A percentile compares a stretch with the other conserved stretches of the same genome.
phyloP scores from a whole-genome alignment of 371 early-diverging fungal genomes.

The Mucor piriformis region DNA sequence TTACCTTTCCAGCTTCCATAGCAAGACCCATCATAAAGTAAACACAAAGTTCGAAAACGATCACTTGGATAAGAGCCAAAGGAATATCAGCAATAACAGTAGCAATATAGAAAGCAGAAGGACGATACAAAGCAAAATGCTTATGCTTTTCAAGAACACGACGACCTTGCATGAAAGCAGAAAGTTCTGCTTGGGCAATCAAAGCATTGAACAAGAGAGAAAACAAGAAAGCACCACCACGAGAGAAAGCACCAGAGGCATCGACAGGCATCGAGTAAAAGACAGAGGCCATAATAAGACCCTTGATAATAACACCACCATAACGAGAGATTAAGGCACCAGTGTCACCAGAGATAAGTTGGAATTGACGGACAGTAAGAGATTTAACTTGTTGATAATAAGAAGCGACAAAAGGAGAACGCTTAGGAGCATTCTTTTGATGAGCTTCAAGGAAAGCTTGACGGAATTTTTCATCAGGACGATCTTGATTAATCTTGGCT shows the following conservation, averaged over 20 bases:
- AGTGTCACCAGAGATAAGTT: conserved; percentile 58
- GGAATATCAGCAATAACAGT: conserved; percentile 57
- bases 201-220: conserved; percentile 65
- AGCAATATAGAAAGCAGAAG: conserved; percentile 64
- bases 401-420: conserved; percentile 66
- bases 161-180: conserved; percentile 64
- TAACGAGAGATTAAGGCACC: conserved; percentile 60
- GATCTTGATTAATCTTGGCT: conserved; percentile 31
- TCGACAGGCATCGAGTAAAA: conserved; percentile 61
- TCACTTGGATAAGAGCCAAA: conserved; percentile 45
- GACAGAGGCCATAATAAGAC: conserved; percentile 71
- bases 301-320: conserved; percentile 64
- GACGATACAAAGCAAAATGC: conserved; percentile 67
- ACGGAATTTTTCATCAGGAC: conserved; percentile 56
- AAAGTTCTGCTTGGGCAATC: conserved; percentile 60
- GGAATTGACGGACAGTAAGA: conserved; percentile 66
- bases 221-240: conserved; percentile 74
- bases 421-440: conserved; percentile 57
- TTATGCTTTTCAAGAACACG: conserved; percentile 72
- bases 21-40: conserved; percentile 68
- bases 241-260: conserved; percentile 68
- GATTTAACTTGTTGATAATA: conserved; percentile 65
- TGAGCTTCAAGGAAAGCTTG: conserved; percentile 60
- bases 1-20: conserved; percentile 56
- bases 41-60: conserved; percentile 41